phyloP scores from a whole-genome alignment of 805 yeast species.

The Yamadazyma olivae region DNA sequence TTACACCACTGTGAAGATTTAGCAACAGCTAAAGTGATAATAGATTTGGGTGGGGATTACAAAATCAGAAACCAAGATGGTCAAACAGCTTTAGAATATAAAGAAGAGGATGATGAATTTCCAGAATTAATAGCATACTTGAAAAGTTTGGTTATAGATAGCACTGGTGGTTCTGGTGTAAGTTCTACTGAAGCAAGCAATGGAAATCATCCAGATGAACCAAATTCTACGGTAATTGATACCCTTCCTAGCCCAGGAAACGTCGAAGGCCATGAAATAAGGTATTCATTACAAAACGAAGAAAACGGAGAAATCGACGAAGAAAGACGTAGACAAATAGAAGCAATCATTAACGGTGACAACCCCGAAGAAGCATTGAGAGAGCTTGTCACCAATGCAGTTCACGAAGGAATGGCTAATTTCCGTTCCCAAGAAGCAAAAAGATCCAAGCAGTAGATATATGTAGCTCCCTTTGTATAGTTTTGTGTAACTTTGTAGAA shows the following conservation, averaged over 20 bases:
- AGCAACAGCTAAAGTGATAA: constrained; percentile 58
- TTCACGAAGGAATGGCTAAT: constrained; percentile 51
- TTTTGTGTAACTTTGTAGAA: too few relatives aligned
- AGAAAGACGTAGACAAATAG: constrained; percentile 61
- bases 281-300: constrained; percentile 50
- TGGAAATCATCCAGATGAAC: not conserved
- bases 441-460: too few relatives aligned
- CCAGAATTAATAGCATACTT: constrained; percentile 75
- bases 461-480: too few relatives aligned
- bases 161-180: constrained; percentile 13
- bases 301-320: constrained; percentile 24
- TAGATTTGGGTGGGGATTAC: constrained; percentile 67
- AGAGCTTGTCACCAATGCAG: constrained; percentile 62
- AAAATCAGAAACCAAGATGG: constrained; percentile 68
- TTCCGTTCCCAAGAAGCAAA: constrained; percentile 16
- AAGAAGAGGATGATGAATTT: constrained; percentile 81
- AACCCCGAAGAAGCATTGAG: constrained; percentile 78
- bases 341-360: constrained; percentile 71
- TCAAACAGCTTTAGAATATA: constrained; percentile 66
- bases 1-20: constrained; percentile 83
- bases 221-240: constrained; percentile 1
- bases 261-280: constrained; percentile 49
- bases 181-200: not conserved
- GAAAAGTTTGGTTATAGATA: constrained; percentile 25
- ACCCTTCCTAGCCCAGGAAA: constrained; percentile 36